A percentile compares a stretch with the other conserved stretches of the same genome.
Evolutionary conservation across 352 stramenopile genomes (phyloP).

Genomic region (Globisporangium radiosum): DNA sequence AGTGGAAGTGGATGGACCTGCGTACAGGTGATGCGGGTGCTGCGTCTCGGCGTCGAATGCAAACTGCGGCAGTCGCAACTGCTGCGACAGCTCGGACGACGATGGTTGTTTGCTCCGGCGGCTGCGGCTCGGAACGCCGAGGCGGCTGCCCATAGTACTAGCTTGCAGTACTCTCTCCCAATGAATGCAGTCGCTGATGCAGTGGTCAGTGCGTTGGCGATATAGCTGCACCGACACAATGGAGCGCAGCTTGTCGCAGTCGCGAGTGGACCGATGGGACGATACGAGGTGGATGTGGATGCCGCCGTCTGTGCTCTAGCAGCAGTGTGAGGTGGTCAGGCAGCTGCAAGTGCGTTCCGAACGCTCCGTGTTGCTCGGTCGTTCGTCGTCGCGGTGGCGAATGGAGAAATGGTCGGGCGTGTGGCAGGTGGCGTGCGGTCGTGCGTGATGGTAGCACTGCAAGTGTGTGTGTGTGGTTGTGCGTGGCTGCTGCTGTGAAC

Average conservation of each 20-base stretch:
- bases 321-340: too few species aligned
- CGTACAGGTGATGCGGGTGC: background rate
- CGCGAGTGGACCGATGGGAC: background rate
- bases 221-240: background rate
- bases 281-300: background rate
- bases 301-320: too few species aligned
- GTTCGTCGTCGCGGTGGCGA: too few species aligned
- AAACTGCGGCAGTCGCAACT: conserved; percentile 2
- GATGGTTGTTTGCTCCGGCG: background rate
- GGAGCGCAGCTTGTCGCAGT: background rate
- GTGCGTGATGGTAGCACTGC: too few species aligned
- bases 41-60: conserved; percentile 3
- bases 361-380: too few species aligned
- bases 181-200: background rate
- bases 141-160: conserved; percentile 2
- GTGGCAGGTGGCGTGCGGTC: too few species aligned
- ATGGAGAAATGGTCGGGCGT: too few species aligned
- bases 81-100: background rate
- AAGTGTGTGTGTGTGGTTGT: too few species aligned
- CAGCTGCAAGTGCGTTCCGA: too few species aligned
- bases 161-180: background rate
- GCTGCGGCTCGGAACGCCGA: background rate
- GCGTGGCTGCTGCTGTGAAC: background rate
- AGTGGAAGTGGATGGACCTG: background rate
- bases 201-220: background rate